These are phyloP conservation scores for Rhododendron ovatum DNA, from an alignment of 148 eudicot genomes.

Conservation along the genomic window DNA sequence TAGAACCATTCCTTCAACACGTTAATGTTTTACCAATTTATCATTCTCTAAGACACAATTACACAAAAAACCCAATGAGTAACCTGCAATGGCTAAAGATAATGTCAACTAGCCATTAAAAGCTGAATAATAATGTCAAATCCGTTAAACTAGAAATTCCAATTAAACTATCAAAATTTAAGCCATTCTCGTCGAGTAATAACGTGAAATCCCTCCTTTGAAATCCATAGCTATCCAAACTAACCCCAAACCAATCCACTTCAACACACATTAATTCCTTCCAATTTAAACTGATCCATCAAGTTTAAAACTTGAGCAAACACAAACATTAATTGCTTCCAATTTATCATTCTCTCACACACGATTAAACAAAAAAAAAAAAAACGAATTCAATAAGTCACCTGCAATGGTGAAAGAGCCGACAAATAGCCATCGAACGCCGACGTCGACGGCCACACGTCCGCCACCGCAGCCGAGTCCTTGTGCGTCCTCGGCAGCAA, in stretches of 20 bases:
- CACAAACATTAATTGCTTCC: background rate
- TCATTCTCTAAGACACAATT: background rate
- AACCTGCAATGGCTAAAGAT: too few species aligned
- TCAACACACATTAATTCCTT: too few species aligned
- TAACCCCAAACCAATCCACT: background rate
- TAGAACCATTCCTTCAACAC: background rate
- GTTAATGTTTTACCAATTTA: background rate
- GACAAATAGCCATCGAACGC: conserved; percentile 91
- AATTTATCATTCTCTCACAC: background rate
- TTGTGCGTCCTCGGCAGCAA: conserved; percentile 74
- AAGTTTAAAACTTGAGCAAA: background rate
- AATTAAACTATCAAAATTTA: too few species aligned
- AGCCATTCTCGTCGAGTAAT: background rate
- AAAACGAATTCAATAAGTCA: background rate
- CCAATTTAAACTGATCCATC: too few species aligned
- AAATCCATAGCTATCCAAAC: background rate
- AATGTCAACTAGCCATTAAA: too few species aligned
- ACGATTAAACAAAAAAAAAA: background rate
- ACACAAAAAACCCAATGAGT: too few species aligned
- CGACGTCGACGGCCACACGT: conserved; percentile 94
- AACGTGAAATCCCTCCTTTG: background rate
- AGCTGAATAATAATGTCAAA: too few species aligned
- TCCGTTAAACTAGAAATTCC: too few species aligned
- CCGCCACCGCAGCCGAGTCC: conserved; percentile 87
- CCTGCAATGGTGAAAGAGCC: conserved; percentile 96